These are phyloP conservation scores for Begonia loranthoides DNA, from an alignment of 306 rosid species.

Conservation along the genomic window DNA sequence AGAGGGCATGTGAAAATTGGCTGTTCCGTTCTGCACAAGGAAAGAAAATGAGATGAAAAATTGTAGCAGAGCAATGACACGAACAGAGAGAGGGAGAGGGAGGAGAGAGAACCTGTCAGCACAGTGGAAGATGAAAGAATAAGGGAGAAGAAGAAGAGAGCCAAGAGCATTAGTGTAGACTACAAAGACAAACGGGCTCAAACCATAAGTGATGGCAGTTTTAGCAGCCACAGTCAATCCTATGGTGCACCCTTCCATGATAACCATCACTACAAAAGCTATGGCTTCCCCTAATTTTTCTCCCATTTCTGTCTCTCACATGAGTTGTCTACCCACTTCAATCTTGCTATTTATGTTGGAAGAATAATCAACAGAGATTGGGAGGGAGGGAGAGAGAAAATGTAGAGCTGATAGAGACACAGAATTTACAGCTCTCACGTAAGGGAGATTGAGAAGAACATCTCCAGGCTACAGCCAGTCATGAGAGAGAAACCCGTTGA, in stretches of 20 bases:
- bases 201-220: conserved; percentile 45
- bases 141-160: conserved; percentile 37
- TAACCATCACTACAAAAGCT: conserved; percentile 44
- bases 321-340: background rate
- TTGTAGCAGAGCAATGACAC: background rate
- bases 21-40: conserved; percentile 20
- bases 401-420: no score
- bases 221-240: conserved; percentile 54
- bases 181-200: conserved; percentile 61
- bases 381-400: background rate
- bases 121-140: conserved; percentile 32
- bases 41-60: background rate
- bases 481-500: conserved; percentile 18
- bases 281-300: conserved; percentile 20
- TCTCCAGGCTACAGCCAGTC: background rate
- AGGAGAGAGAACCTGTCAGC: conserved; percentile 20
- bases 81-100: background rate
- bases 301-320: conserved; percentile 12
- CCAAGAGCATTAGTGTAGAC: conserved; percentile 45
- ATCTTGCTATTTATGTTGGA: background rate
- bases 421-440: no score
- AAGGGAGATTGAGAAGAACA: no score
- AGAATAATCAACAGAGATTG: no score
- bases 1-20: conserved; percentile 38
- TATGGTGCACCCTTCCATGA: conserved; percentile 57